Conservation (phyloP, 371 early-diverging fungal genomes). For the Zychaea mexicana region DNA sequence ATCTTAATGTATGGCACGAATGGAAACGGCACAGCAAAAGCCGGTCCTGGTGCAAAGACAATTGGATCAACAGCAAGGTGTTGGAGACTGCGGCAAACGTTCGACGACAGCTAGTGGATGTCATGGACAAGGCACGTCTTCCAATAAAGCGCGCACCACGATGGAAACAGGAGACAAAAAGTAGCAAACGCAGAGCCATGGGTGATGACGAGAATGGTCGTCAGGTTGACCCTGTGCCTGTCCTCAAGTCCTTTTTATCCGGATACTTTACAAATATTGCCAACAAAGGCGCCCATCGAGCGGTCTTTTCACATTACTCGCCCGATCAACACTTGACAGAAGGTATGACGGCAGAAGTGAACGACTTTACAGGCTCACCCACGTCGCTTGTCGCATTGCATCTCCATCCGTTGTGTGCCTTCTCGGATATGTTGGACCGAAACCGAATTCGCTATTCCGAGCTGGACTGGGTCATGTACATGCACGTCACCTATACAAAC, state of each 20-base stretch:
- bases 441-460: slow-evolving; percentile 41
- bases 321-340: slow-evolving; percentile 41
- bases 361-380: slow-evolving; percentile 17
- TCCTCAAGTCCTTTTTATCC: slow-evolving; percentile 68
- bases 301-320: slow-evolving; percentile 77
- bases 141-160: slow-evolving; percentile 44
- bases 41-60: slow-evolving; percentile 84
- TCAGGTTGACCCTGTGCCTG: slow-evolving; percentile 52
- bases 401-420: slow-evolving; percentile 65
- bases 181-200: slow-evolving; percentile 14
- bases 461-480: slow-evolving; percentile 84
- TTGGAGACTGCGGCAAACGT: slow-evolving; percentile 86
- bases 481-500: slow-evolving; percentile 66
- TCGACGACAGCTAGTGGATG: slow-evolving; percentile 85
- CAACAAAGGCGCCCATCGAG: slow-evolving; percentile 67
- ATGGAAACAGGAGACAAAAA: slow-evolving; percentile 17
- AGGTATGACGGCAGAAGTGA: slow-evolving; percentile 17
- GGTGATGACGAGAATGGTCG: slow-evolving; percentile 24
- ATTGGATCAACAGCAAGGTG: slow-evolving; percentile 85
- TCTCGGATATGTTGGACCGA: slow-evolving; percentile 52
- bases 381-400: slow-evolving; percentile 63
- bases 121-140: slow-evolving; percentile 84
- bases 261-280: slow-evolving; percentile 81
- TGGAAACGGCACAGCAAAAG: slow-evolving; percentile 76
- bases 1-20: slow-evolving; percentile 86